Evolutionary conservation across 495 filamentous ascomycete species (phyloP), one percentile per base, ranked within the genome.

Genomic region (Platismatia glauca): DNA sequence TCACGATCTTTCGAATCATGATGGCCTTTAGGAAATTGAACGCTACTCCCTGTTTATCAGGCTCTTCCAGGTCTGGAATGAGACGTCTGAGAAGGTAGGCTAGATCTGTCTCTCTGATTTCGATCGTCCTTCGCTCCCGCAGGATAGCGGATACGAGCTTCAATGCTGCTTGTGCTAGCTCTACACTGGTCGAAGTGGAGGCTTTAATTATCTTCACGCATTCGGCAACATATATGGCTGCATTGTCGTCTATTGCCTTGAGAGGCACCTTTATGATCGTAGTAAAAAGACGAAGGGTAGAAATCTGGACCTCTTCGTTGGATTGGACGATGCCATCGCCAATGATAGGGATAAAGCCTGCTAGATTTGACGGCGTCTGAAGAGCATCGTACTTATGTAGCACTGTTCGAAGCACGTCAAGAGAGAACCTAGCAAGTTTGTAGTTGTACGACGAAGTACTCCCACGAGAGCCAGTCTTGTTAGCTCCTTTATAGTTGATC

Each of bases 11-110:
- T 31, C 91, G 81, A 29, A 86, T 84, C 74, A 97, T 83, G 46
- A 97, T 84, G 1, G 89, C 87, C 56, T 89, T 84, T 34, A 98
- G 78, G 71, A 98, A 97, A 71, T 90, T 96, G 79, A 97, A 98
- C 0, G 89, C 89, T 41, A 93, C 80, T 60, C 94, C 91, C 64
- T 96, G 89, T 52, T 89, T 87, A 59, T 95, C 87, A 22, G 92
- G 92, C 68, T 97, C 89, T 50, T 95, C 92, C 35, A 98, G 78
- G 69, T 97, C 93, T n/a, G 90, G 82, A 62, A 89, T 88, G 41
- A 97, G 74, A 37, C 89, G 86, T 60, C 86, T 84, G 27, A 98
- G 86, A 1, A 98, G 76, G 75, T 91, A 89, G 43, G 91, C 88
- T 57, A 97, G 76, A 37, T 91, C 86, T 3, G 81, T 84, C 67